A percentile compares a stretch with the other conserved stretches of the same genome.
Conservation (phyloP, 208 protist genomes). For the Willaertia magna region DNA sequence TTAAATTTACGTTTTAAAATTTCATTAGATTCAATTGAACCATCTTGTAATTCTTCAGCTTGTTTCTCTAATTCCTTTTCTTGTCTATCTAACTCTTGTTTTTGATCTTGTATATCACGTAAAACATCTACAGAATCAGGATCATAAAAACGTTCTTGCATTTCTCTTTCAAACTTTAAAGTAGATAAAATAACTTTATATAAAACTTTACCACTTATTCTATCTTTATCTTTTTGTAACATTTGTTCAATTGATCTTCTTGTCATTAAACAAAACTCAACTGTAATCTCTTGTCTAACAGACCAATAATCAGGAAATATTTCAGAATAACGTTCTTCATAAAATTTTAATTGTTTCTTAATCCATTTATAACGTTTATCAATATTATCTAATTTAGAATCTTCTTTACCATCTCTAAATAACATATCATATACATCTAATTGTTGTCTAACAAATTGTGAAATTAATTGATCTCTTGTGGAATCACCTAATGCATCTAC, state of each 20-base stretch:
- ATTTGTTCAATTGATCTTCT: constrained; percentile 24
- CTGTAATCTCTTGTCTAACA: constrained; percentile 66
- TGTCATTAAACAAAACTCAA: constrained; percentile 71
- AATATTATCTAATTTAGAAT: constrained; percentile 63
- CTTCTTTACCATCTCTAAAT: constrained; percentile 64
- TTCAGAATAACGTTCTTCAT: constrained; percentile 51
- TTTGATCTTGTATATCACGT: not conserved
- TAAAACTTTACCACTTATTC: not conserved
- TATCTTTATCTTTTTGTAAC: not conserved
- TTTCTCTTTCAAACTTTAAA: not conserved
- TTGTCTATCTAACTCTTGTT: not conserved
- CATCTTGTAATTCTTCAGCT: not conserved
- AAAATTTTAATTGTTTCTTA: constrained; percentile 51
- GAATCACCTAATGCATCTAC: constrained; percentile 64
- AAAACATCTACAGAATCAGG: not conserved
- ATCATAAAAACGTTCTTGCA: not conserved
- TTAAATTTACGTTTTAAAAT: not conserved
- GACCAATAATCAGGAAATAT: constrained; percentile 74
- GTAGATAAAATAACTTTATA: not conserved
- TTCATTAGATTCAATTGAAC: not conserved
- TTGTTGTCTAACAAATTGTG: constrained; percentile 63
- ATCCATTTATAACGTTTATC: constrained; percentile 75
- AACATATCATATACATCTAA: constrained; percentile 59
- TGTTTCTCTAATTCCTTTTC: not conserved
- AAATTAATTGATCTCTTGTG: constrained; percentile 52